phyloP scores from a whole-genome alignment of 148 eudicot species.

The Silene latifolia region DNA sequence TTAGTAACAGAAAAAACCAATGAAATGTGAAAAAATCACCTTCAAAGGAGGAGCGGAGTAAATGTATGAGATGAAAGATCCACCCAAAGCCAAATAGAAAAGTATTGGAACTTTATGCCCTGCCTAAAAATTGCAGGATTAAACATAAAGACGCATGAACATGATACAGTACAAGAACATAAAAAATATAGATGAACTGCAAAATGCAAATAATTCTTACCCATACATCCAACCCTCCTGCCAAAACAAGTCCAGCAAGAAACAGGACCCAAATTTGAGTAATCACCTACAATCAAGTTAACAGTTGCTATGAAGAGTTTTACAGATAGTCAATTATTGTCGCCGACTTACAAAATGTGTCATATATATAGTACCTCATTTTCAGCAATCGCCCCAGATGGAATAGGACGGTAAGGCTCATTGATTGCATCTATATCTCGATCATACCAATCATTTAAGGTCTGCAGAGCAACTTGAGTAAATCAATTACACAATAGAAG shows the following conservation, averaged over 20 bases:
- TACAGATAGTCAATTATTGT: slow-evolving; percentile 1
- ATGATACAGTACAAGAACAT: neutral
- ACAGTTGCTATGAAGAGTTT: neutral
- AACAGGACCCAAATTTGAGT: slow-evolving; percentile 93
- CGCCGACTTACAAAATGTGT: neutral
- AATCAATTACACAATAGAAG: slow-evolving; percentile 17
- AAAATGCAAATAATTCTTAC: slow-evolving; percentile 41
- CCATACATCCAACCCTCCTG: slow-evolving; percentile 86
- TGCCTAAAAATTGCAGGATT: slow-evolving; percentile 48
- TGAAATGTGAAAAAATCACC: slow-evolving; percentile 38
- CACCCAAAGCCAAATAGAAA: slow-evolving; percentile 89
- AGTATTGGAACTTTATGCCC: slow-evolving; percentile 73
- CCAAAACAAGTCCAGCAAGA: slow-evolving; percentile 76
- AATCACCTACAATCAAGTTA: slow-evolving; percentile 56
- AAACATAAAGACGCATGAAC: slow-evolving; percentile 16
- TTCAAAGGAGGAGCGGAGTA: slow-evolving; percentile 97
- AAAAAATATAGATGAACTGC: neutral
- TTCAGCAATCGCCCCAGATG: slow-evolving; percentile 89
- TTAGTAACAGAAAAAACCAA: slow-evolving; percentile 3
- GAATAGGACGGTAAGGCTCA: slow-evolving; percentile 98
- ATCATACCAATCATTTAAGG: slow-evolving; percentile 97
- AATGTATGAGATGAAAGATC: slow-evolving; percentile 82
- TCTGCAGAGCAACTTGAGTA: slow-evolving; percentile 40
- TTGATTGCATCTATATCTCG: slow-evolving; percentile 96
- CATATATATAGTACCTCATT: slow-evolving; percentile 55